Base-by-base conservation (phyloP, 192 early-diverging fungal species). In the Backusella parvicylindrica region DNA sequence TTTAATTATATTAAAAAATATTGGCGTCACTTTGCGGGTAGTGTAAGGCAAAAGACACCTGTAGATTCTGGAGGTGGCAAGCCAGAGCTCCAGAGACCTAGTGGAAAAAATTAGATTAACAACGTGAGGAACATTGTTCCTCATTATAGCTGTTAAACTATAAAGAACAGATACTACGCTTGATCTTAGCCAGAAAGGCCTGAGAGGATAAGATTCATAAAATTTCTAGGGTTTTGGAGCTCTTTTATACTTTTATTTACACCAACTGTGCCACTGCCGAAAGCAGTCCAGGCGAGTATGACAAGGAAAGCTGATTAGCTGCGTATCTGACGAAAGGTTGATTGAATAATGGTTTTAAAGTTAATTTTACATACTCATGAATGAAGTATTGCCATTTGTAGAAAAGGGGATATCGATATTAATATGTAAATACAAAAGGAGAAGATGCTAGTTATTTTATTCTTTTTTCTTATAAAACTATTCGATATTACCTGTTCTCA, bases 101-200 rank as follows among this genome's bases (percentile, higher is more conserved):
- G 70, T 81, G 74, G 72, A 78, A 49, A 90, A 90, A 89, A 89
- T 89, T 84, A 79, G 83, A 79, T 81, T 86, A 86, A 90, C 79
- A 89, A 77, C 78, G 73, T 50, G 76, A 66, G 64, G 63, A 41
- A 67, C 82, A 74, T 73, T 81, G 82, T 73, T 40, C 56, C 73
- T 60, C 75, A 75, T 85, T 86, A 83, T 75, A 90, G 85, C 76
- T 86, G 81, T 90, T 85, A 90, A 79, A 86, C 88, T 89, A 81
- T 84, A 87, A 85, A 90, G 89, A 92, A 92, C 91, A 92, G 91
- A 92, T 92, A 92, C 91, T 91, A 92, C 91, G 91, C 91, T 92
- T 92, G 91, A 91, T 91, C 89, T 91, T 90, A 92, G 91, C 91
- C 88, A 91, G 90, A 84, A 90, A 85, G 88, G 87, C 86, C 84